These are phyloP conservation scores for Thinopyrum obtusiflorum DNA, from an alignment of 202 grass and related monocot genomes.

Conservation along the genomic window DNA sequence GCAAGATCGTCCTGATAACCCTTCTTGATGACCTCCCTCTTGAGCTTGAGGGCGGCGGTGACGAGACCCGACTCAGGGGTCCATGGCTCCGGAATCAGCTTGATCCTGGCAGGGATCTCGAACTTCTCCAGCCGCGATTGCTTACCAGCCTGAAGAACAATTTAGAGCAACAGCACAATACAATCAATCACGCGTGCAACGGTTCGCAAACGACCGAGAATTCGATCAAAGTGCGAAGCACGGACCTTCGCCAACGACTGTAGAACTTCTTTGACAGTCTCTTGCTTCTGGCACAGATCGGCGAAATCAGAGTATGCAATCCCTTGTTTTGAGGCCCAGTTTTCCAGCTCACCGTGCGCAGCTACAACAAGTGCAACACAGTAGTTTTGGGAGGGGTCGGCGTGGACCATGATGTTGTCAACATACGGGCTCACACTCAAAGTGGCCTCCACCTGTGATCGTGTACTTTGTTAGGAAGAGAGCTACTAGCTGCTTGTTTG, in stretches of 20 bases:
- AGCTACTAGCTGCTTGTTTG: background rate
- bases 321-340: conserved; percentile 69
- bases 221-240: background rate
- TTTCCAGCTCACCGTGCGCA: conserved; percentile 50
- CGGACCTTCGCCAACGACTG: conserved; percentile 67
- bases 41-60: conserved; percentile 83
- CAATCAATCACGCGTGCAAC: background rate
- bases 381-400: conserved; percentile 72
- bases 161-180: background rate
- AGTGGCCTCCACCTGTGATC: conserved; percentile 65
- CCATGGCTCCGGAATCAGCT: conserved; percentile 72
- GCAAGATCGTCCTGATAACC: conserved; percentile 49
- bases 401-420: conserved; percentile 91
- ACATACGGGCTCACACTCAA: conserved; percentile 71
- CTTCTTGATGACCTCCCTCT: conserved; percentile 87
- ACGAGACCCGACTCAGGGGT: conserved; percentile 83
- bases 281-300: conserved; percentile 70
- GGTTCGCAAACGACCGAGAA: background rate
- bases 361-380: conserved; percentile 73
- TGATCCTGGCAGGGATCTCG: conserved; percentile 82
- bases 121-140: conserved; percentile 69
- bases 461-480: conserved; percentile 14
- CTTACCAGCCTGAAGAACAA: conserved; percentile 64
- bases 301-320: conserved; percentile 39
- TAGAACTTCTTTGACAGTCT: conserved; percentile 72